Conservation (phyloP, 345 rosid genomes). For the Raphanus sativus region DNA sequence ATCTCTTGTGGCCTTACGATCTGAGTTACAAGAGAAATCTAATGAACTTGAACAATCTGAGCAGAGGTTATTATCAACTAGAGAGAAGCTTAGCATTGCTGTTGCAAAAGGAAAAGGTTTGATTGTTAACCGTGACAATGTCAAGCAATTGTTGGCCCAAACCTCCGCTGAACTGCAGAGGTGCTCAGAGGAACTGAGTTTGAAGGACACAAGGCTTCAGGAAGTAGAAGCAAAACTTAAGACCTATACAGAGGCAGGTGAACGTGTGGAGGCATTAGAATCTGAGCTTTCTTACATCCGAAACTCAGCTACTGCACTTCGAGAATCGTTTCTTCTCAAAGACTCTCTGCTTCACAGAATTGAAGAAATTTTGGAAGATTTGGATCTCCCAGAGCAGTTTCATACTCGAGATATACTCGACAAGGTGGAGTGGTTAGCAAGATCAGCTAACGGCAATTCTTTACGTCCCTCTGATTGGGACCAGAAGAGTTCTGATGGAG, state of each 20-base stretch:
- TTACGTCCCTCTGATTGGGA: constrained; percentile 67
- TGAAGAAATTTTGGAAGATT: constrained; percentile 91
- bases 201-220: constrained; percentile 65
- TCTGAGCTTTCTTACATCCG: constrained; percentile 98
- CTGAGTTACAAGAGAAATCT: constrained; percentile 59
- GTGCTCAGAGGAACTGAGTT: constrained; percentile 67
- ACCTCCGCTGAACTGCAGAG: constrained; percentile 73
- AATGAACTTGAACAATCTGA: constrained; percentile 81
- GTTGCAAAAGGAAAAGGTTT: constrained; percentile 95
- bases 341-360: constrained; percentile 92
- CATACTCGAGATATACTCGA: constrained; percentile 84
- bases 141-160: constrained; percentile 73
- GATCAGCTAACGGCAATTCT: constrained; percentile 62
- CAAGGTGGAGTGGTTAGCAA: constrained; percentile 92
- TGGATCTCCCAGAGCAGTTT: constrained; percentile 88
- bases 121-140: constrained; percentile 76
- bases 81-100: constrained; percentile 97
- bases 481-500: constrained; percentile 68
- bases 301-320: constrained; percentile 86
- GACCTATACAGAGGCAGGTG: constrained; percentile 82
- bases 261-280: constrained; percentile 89
- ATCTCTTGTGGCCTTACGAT: constrained; percentile 45
- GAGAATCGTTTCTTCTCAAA: constrained; percentile 94
- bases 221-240: constrained; percentile 75
- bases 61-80: constrained; percentile 70